Evolutionary conservation across 345 rosid species (phyloP), one percentile per base, ranked within the genome.

Genomic region (Gossypioides kirkii): DNA sequence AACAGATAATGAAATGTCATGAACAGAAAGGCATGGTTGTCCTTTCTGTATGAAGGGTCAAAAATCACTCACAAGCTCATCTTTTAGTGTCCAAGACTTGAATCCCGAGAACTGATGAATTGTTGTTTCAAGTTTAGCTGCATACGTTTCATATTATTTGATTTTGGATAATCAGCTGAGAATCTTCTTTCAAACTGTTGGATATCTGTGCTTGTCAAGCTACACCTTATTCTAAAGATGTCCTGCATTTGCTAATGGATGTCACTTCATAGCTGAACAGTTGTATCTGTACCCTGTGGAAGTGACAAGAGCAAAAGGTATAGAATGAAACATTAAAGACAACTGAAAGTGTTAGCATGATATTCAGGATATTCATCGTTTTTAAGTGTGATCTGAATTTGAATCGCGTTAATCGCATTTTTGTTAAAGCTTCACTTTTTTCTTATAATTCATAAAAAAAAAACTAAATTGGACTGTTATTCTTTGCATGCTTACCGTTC

Each of bases 201-300:
- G 26, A 58, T 4, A 58, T 25, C 49, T 10, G 26, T 38, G 22
- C 18, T 41, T 41, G 26, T 65, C 53, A 11, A 43, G 10, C 18
- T 6, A 65, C 38, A 45, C 13, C n/a, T 42, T 65, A 43, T 65
- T 64, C 6, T n/a, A 43, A 23, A 13, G 25, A 65, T 64, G 52
- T 20, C 13, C 23, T 11, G 2, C 25, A 20, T 22, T 45, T 65
- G 52, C 8, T 20, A 64, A 64, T 20, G 32, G n/a, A 65, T 13
- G 70, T 66, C 49, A 66, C 36, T 65, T 45, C 54, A 28, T 22
- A 13, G 70, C 54, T 65, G 46, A 65, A 45, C 54, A 43, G 38
- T 22, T 45, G 25, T 12, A 22, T 22, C 17, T 65, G 54, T 65
- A 58, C 94, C 91, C 25, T n/a, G 25, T 54, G 59, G 26, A 54